Evolutionary conservation across 2,329 filamentous ascomycete genomes (phyloP).

Genomic region (Diaporthe aspalathi): DNA sequence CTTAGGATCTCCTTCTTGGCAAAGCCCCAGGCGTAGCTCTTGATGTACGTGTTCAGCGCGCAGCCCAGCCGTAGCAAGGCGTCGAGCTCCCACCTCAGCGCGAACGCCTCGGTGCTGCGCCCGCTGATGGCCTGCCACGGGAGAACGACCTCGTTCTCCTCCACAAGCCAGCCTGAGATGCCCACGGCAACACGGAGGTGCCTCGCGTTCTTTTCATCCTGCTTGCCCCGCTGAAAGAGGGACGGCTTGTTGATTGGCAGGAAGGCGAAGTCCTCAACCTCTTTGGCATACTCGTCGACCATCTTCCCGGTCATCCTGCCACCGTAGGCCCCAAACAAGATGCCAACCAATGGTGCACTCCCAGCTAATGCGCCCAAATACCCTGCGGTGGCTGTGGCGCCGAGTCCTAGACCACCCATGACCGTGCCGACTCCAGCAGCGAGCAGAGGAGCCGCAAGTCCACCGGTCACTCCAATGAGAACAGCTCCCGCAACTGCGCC

Average conservation of each 20-base stretch:
- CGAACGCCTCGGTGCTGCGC: slow-evolving; percentile 80
- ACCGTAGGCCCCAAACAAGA: slow-evolving; percentile 90
- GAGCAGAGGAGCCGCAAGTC: slow-evolving; percentile 86
- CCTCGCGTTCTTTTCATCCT: slow-evolving; percentile 50
- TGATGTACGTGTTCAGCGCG: slow-evolving; percentile 77
- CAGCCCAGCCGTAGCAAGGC: slow-evolving; percentile 81
- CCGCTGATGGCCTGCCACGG: slow-evolving; percentile 82
- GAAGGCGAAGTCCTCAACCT: slow-evolving; percentile 86
- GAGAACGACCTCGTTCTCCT: slow-evolving; percentile 77
- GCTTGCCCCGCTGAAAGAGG: slow-evolving; percentile 48
- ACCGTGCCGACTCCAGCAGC: slow-evolving; percentile 87
- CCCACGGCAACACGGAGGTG: slow-evolving; percentile 85
- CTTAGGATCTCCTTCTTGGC: slow-evolving; percentile 82
- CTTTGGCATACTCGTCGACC: slow-evolving; percentile 87
- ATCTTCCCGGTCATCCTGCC: slow-evolving; percentile 83
- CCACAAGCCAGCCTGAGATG: slow-evolving; percentile 86
- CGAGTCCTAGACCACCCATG: slow-evolving; percentile 86
- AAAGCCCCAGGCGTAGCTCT: slow-evolving; percentile 78
- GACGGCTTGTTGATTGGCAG: slow-evolving; percentile 72
- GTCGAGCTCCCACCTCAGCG: slow-evolving; percentile 84
- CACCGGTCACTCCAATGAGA: slow-evolving; percentile 90
- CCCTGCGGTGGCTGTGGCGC: slow-evolving; percentile 76
- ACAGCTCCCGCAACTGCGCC: slow-evolving; percentile 90
- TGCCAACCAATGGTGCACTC: slow-evolving; percentile 85
- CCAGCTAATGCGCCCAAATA: slow-evolving; percentile 89